phyloP scores from a whole-genome alignment of 768 basidiomycete species.

The Suillus subalutaceus region DNA sequence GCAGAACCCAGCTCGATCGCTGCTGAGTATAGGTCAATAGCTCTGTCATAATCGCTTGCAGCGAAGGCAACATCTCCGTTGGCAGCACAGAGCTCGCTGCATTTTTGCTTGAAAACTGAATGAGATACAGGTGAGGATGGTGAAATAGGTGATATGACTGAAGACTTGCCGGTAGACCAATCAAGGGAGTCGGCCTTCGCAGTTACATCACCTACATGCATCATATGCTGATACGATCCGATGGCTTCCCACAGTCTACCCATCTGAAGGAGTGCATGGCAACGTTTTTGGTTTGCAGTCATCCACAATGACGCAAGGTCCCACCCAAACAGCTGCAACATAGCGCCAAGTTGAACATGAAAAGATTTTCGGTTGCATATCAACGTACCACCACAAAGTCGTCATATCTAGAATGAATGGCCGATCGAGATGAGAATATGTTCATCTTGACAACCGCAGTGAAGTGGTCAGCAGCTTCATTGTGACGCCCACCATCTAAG shows the following conservation, averaged over 20 bases:
- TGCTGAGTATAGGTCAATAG: background rate
- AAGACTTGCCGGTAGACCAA: background rate
- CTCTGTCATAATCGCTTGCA: background rate
- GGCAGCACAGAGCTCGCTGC: background rate
- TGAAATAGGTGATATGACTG: background rate
- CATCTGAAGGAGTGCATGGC: background rate
- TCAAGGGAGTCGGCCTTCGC: background rate
- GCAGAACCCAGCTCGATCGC: background rate
- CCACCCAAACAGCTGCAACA: background rate
- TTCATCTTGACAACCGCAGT: background rate
- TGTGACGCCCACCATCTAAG: background rate
- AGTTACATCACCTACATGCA: background rate
- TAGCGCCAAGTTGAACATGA: background rate
- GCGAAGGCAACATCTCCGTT: background rate
- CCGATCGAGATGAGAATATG: background rate
- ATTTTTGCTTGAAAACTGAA: background rate
- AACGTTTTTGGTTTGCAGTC: background rate
- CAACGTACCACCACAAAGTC: background rate
- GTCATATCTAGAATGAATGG: background rate
- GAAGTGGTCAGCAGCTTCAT: background rate
- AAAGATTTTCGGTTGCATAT: background rate
- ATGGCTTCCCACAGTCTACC: background rate
- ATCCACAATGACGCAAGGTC: background rate
- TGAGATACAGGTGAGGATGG: background rate
- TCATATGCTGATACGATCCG: background rate